These are phyloP conservation scores for Curvularia sp. DNA, from an alignment of 2,329 filamentous ascomycete genomes.

Conservation along the genomic window DNA sequence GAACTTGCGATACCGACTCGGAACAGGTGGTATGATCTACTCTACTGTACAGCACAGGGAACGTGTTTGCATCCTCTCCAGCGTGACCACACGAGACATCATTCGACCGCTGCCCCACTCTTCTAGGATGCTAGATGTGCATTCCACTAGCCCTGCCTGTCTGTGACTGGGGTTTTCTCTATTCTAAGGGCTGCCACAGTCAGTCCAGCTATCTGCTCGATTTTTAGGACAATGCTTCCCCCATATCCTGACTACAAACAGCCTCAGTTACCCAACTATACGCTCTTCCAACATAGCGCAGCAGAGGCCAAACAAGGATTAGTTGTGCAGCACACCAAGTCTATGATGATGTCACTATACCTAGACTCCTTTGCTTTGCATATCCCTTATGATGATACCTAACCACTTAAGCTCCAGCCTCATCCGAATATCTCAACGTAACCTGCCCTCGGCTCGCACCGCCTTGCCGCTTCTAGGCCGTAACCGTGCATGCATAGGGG, in stretches of 20 bases:
- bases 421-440: neutral
- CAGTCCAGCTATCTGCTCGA: too few relatives aligned
- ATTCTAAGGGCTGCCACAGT: too few relatives aligned
- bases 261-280: neutral
- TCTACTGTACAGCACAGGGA: neutral
- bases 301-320: neutral
- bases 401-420: neutral
- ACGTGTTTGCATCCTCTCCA: neutral
- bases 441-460: slow-evolving; percentile 4
- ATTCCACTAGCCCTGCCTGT: too few relatives aligned
- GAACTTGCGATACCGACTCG: slow-evolving; percentile 5
- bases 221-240: neutral
- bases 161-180: too few relatives aligned
- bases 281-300: neutral
- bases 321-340: neutral
- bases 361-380: neutral
- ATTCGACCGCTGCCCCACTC: neutral
- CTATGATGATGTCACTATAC: neutral
- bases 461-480: slow-evolving; percentile 3
- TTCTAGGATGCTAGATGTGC: neutral
- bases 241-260: neutral
- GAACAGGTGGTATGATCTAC: neutral
- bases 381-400: neutral
- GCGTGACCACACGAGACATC: neutral
- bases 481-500: slow-evolving; percentile 11